Base-by-base conservation (phyloP, 2,329 filamentous ascomycete species). In the Penicillium sp. region DNA sequence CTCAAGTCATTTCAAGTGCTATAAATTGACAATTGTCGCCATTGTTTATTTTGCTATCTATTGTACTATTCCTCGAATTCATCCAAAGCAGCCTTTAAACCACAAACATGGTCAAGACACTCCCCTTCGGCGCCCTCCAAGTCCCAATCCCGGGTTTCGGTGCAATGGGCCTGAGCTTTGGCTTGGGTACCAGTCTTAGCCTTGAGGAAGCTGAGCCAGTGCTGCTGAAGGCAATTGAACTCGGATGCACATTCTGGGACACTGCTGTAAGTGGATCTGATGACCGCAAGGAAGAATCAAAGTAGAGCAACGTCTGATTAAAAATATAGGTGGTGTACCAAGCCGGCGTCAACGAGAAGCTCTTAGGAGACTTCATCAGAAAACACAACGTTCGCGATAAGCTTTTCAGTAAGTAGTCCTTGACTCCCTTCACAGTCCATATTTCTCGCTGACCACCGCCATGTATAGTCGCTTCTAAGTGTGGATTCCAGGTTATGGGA, bases 361-460 rank as follows among this genome's bases (percentile, higher is more conserved):
- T 82, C 0, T 66, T 82, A 0, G 80, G 79, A 3, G 78, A 81
- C 31, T 82, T 82, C 57, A 81, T 82, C 58, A 65, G 75, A 24
- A 82, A 81, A 62, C 79, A 82, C 65, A 79, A 81, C 49, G 70
- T 79, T 10, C 77, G 80, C 1, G 79, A 81, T 54, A 81, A 81
- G 59, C 39, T 82, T n/a, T 81, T 82, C 59, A 65, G 78, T 79
- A 57, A 52, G 76, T 68, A 10, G 33, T 31, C 5, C 8, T n/a
- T 14, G 13, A 0, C 16, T 22, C 19, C 31, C 10, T 14, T 6
- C 10, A 21, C 10, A 46, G 26, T 10, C 13, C 16, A 22, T 33
- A 33, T 5, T 11, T 35, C 27, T 13, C 1, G 31, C 22, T 21
- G 22, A 42, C 4, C 19, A 22, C 19, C 6, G 31, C 5, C 5